Evolutionary conservation across 2,329 filamentous ascomycete species (phyloP), one percentile per base, ranked within the genome.

Genomic region (Neopestalotiopsis clavispora): DNA sequence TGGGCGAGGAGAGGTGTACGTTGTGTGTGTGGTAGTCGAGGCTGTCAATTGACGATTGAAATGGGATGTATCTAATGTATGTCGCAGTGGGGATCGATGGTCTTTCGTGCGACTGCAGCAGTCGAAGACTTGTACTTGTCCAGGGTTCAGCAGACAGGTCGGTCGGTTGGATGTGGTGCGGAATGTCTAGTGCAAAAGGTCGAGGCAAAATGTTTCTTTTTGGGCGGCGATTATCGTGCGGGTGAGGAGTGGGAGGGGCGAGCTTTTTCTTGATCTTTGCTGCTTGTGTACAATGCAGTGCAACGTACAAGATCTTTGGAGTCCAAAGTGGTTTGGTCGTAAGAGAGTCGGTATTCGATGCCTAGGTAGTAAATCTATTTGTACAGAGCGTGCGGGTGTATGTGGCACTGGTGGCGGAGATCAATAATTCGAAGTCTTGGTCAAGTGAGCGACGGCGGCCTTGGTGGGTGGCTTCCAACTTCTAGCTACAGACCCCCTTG

Each of bases 51-150:
- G 60, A 40, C 38, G n/a, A 34, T 28, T 17, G 57, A 10, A 28
- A 30, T 38, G 34, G 34, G 34, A 38, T 38, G 34, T 38, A 38
- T 38, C 6, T 38, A 65, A 28, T 32, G 40, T 65, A 20, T 32
- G 62, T 65, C 60, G 60, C 60, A 63, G 60, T 63, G 60, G 60
- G 60, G 60, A 63, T 28, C 23, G 23, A 28, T 63, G 60, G 40
- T 32, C 38, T 60, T 60, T 30, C 57, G 28, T 30, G 57, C 32
- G 57, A 60, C 23, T 9, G 30, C 32, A 38, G 10, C 10, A 38
- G 34, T 38, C 34, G 10, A 38, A 38, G 45, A 52, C 20, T 52
- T 52, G 45, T 52, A 52, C 20, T 52, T 52, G 45, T 52, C 45
- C 45, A 52, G 45, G 45, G 45, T 52, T 52, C 17, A 52, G 45